A percentile compares a stretch with the other conserved stretches of the same genome.
Conservation (phyloP, 495 filamentous ascomycete species). For the Xylaria sp. region DNA sequence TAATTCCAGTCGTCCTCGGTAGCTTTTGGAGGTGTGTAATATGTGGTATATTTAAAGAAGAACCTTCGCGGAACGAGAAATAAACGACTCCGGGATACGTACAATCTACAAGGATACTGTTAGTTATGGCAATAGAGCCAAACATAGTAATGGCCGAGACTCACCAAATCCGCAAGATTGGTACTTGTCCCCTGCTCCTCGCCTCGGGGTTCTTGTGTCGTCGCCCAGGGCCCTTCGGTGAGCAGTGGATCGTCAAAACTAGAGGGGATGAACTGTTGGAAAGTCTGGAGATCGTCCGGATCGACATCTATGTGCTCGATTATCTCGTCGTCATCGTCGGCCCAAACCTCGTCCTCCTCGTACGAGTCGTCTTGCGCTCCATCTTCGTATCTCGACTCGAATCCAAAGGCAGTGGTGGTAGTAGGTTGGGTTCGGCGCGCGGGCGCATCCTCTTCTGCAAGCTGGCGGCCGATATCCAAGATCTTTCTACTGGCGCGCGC, state of each 20-base stretch:
- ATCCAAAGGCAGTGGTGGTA: slow-evolving; percentile 50
- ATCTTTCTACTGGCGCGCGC: slow-evolving; percentile 87
- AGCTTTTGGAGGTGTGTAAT: not conserved
- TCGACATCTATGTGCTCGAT: slow-evolving; percentile 84
- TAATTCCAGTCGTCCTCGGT: not conserved
- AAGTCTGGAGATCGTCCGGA: slow-evolving; percentile 86
- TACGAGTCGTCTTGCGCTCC: slow-evolving; percentile 48
- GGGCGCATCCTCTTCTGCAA: slow-evolving; percentile 69
- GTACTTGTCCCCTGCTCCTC: slow-evolving; percentile 64
- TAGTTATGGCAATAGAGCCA: not conserved
- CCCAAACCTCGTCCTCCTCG: slow-evolving; percentile 64
- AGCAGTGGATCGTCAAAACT: slow-evolving; percentile 58
- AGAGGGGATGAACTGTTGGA: slow-evolving; percentile 84
- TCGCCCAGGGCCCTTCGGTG: slow-evolving; percentile 52
- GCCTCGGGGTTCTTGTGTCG: slow-evolving; percentile 42
- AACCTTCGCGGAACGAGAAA: not conserved
- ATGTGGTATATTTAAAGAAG: not conserved
- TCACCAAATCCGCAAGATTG: slow-evolving; percentile 79
- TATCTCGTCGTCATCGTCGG: slow-evolving; percentile 75
- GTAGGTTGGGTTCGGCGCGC: slow-evolving; percentile 31
- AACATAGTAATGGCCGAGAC: not conserved
- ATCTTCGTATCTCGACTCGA: slow-evolving; percentile 48
- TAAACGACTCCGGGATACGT: not conserved
- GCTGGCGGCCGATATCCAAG: slow-evolving; percentile 80
- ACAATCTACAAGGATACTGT: slow-evolving; percentile 53